A percentile compares a stretch with the other conserved stretches of the same genome.
Evolutionary conservation across 495 filamentous ascomycete species (phyloP).

Genomic region (Geoglossum glabrum): DNA sequence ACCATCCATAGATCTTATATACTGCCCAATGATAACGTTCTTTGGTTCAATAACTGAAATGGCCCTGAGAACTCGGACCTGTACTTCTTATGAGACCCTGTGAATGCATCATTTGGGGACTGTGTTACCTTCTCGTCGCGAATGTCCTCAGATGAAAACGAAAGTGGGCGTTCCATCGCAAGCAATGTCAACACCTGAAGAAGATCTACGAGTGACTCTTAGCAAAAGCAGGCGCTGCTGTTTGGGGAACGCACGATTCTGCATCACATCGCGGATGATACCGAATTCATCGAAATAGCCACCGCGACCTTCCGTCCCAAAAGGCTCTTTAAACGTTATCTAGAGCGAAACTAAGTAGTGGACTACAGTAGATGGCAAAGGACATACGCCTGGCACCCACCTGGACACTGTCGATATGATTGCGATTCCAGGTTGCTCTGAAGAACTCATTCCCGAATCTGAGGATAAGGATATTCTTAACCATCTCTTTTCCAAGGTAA

Average conservation of each 20-base stretch:
- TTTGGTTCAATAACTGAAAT: slow-evolving; percentile 96
- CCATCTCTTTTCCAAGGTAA: slow-evolving; percentile 99
- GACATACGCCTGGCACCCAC: slow-evolving; percentile 6
- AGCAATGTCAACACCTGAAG: slow-evolving; percentile 91
- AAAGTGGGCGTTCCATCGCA: slow-evolving; percentile 96
- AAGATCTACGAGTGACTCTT: slow-evolving; percentile 32
- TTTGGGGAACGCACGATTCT: slow-evolving; percentile 25
- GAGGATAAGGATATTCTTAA: slow-evolving; percentile 98
- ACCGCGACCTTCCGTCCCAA: slow-evolving; percentile 96
- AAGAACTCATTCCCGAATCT: slow-evolving; percentile 99
- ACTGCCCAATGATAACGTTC: slow-evolving; percentile 99
- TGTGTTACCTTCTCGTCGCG: slow-evolving; percentile 79
- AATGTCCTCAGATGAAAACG: slow-evolving; percentile 95
- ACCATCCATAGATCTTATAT: slow-evolving; percentile 88
- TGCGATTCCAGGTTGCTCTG: slow-evolving; percentile 95
- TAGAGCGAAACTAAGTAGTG: slow-evolving; percentile 13
- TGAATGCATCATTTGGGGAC: neutral
- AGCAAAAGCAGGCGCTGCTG: neutral
- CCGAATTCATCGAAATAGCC: slow-evolving; percentile 99
- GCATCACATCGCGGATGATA: slow-evolving; percentile 87
- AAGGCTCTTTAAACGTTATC: slow-evolving; percentile 99
- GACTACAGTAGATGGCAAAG: neutral
- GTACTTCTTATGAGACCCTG: neutral
- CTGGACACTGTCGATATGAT: slow-evolving; percentile 97
- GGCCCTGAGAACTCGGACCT: slow-evolving; percentile 67